Evolutionary conservation across 768 basidiomycete species (phyloP).

Genomic region (Cubamyces lactineus): DNA sequence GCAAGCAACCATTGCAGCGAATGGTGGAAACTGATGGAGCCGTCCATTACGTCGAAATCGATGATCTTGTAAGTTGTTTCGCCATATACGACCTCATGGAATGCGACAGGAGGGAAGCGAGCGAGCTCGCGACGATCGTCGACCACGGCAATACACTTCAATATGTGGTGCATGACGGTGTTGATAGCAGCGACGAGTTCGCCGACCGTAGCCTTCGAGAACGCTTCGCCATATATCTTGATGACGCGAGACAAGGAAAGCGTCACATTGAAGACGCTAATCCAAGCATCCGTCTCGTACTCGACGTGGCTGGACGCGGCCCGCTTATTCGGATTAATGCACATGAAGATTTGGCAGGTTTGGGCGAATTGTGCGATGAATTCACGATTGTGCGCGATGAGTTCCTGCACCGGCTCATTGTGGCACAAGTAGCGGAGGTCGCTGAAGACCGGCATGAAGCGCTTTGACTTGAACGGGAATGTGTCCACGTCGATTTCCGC

Average conservation of each 20-base stretch:
- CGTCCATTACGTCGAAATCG: slow-evolving; percentile 76
- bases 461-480: slow-evolving; percentile 90
- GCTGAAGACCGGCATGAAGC: slow-evolving; percentile 94
- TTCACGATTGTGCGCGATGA: slow-evolving; percentile 70
- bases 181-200: slow-evolving; percentile 70
- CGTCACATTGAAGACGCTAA: slow-evolving; percentile 94
- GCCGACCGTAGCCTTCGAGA: slow-evolving; percentile 54
- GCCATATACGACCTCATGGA: slow-evolving; percentile 71
- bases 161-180: slow-evolving; percentile 70
- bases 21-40: slow-evolving; percentile 93
- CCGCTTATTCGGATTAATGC: slow-evolving; percentile 88
- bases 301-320: slow-evolving; percentile 85
- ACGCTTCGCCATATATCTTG: slow-evolving; percentile 88
- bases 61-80: slow-evolving; percentile 61
- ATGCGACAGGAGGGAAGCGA: slow-evolving; percentile 64
- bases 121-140: slow-evolving; percentile 68
- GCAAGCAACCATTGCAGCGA: slow-evolving; percentile 89
- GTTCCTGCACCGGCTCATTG: slow-evolving; percentile 75
- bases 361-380: slow-evolving; percentile 73
- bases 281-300: slow-evolving; percentile 97
- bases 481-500: slow-evolving; percentile 75
- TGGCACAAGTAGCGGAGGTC: slow-evolving; percentile 87
- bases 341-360: slow-evolving; percentile 90
- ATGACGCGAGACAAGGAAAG: slow-evolving; percentile 87
- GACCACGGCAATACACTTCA: slow-evolving; percentile 69